Evolutionary conservation across 495 filamentous ascomycete species (phyloP), one percentile per base, ranked within the genome.

Genomic region (Aspergillus affinis): DNA sequence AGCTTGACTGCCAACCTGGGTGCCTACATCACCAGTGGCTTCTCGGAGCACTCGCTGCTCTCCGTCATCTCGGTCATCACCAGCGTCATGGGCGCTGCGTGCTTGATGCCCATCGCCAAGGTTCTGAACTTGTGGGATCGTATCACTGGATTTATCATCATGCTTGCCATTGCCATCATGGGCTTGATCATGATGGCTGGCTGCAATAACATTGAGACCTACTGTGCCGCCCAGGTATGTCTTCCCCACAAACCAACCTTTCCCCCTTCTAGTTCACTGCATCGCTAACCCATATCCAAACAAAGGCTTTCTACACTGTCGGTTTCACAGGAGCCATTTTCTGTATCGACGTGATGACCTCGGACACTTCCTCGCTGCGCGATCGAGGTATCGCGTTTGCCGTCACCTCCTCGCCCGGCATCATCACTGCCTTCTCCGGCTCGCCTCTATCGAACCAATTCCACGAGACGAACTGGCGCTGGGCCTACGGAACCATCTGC

Each of bases 51-150:
- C 26, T 75, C 73, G 3, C 70, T 78, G 2, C 63, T 70, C 6
- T 70, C 61, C 26, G 63, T 69, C 5, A 71, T 73, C 17, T 61
- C 62, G 6, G 62, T 75, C 51, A 61, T 78, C 30, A 63, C 64
- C 18, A 63, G 63, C 61, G 60, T 87, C 54, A 82, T 88, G 55
- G 82, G 80, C 53, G 88, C 86, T 57, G 75, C 88, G 19, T 70
- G 78, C 47, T 86, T 84, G 57, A 73, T 89, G 29, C 79, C 86
- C 0, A 69, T 88, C 17, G 86, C 86, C 48, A 88, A 89, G 69
- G 72, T 89, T 51, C 71, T 89, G 61, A 85, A 90, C 64, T 72
- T 86, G 23, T 89, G 82, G 78, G 87, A 86, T 56, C 66, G 84
- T 68, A 57, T 81, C 63, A 66, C 80, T 54, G 77, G 74, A 30